phyloP scores from a whole-genome alignment of 2,329 filamentous ascomycete species.

The Phyllosticta capitalensis region DNA sequence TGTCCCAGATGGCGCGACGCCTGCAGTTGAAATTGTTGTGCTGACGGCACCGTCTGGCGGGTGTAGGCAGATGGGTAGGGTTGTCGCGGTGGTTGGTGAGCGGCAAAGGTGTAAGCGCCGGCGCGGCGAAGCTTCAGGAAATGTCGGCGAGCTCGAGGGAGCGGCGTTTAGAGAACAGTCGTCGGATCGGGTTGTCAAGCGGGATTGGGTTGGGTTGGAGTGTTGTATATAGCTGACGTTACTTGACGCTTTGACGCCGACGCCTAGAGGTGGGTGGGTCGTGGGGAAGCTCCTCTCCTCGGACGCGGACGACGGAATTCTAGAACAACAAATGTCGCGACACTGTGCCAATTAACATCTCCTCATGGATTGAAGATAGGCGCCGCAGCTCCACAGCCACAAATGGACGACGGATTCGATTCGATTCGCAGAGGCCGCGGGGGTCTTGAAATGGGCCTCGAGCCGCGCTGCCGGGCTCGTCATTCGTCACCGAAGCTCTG shows the following conservation, averaged over 20 bases:
- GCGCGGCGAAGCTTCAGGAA: background rate
- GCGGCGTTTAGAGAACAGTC: background rate
- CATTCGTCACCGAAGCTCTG: conserved; percentile 1
- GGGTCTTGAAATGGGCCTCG: conserved; percentile 4
- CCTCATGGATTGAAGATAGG: background rate
- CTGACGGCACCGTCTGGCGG: background rate
- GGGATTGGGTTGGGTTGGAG: background rate
- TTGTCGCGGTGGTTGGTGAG: background rate
- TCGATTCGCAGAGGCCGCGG: background rate
- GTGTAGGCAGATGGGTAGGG: background rate
- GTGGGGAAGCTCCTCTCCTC: background rate
- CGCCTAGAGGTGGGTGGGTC: background rate
- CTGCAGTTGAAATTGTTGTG: background rate
- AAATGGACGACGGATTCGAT: background rate
- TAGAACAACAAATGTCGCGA: background rate
- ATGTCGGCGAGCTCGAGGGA: background rate
- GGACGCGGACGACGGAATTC: background rate
- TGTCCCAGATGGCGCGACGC: background rate
- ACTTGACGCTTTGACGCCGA: background rate
- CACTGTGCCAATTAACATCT: background rate
- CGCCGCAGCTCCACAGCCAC: background rate
- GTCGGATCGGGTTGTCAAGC: background rate
- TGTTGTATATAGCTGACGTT: background rate
- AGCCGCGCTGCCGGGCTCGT: background rate
- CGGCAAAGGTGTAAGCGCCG: background rate